Evolutionary conservation across 768 basidiomycete species (phyloP), one percentile per base, ranked within the genome.

Genomic region (Hypholoma sublateritium): DNA sequence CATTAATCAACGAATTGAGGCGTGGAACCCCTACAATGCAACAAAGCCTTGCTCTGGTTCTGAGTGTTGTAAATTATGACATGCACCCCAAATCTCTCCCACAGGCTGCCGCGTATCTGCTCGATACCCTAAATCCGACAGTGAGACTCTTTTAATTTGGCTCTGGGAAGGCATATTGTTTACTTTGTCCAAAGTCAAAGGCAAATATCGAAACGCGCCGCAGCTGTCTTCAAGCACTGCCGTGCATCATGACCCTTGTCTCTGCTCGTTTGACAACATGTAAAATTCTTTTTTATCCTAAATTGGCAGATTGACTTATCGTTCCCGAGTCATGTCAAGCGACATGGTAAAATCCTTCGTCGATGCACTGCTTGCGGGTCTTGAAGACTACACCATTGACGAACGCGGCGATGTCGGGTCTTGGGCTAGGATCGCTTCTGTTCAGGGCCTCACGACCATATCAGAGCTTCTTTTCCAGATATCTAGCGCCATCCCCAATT

Each of bases 321-420:
- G 46, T 55, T 45, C 46, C 47, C 19, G 57, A 91, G 89, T 73
- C 59, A 61, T 88, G 57, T 73, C 77, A 47, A 69, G 80, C 37
- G 71, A 71, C 36, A 60, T 75, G 36, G 74, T 87, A 50, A 70
- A 74, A 53, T 65, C 74, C 4, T 67, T 92, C 53, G 75, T 88
- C 50, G 74, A 80, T 53, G 79, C 82, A 17, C 67, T 92, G 36
- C 69, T 87, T n/a, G 69, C 66, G n/a, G 95, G 93, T 3, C 72
- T 99, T 51, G 78, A 84, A 17, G 95, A 99, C 74, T 99, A 98
- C 67, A 89, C 92, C 5, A 85, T 84, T 47, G 96, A 99, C 68
- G 91, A 97, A 68, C 86, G 96, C 61, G 96, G 96, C 4, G 97
- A 99, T 67, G 89, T 99, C 36, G 96, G 96, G 41, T 98, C 96